Conservation (phyloP, 2,329 filamentous ascomycete species). For the Trichoderma gracile region DNA sequence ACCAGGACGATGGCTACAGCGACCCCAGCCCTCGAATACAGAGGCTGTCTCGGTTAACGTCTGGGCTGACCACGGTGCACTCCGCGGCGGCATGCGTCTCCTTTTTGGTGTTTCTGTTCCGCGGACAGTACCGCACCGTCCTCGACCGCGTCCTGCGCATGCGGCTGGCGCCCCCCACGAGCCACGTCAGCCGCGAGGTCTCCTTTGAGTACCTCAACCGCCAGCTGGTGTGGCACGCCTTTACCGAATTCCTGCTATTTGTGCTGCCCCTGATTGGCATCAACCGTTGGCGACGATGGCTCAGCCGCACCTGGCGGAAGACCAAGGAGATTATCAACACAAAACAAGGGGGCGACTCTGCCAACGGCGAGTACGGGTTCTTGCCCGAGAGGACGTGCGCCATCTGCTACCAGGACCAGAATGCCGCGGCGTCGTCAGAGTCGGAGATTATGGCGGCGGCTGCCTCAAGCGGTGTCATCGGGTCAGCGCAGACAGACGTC, state of each 20-base stretch:
- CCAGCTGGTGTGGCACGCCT: conserved; percentile 98
- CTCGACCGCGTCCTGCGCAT: conserved; percentile 83
- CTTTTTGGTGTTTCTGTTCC: conserved; percentile 87
- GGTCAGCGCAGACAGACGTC: conserved; percentile 86
- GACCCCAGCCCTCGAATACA: conserved; percentile 53
- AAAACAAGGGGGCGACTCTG: conserved; percentile 50
- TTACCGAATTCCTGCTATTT: conserved; percentile 97
- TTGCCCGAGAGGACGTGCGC: conserved; percentile 92
- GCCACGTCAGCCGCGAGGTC: conserved; percentile 84
- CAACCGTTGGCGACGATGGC: conserved; percentile 86
- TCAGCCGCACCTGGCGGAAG: conserved; percentile 83
- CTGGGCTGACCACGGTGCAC: conserved; percentile 69
- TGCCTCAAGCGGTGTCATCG: conserved; percentile 74
- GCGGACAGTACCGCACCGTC: conserved; percentile 87
- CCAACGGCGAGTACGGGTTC: conserved; percentile 76
- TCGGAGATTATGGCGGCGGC: conserved; percentile 72
- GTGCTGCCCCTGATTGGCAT: conserved; percentile 96
- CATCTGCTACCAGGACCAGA: conserved; percentile 95
- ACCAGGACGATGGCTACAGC: conserved; percentile 74
- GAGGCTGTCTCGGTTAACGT: conserved; percentile 68
- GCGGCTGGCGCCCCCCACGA: conserved; percentile 80
- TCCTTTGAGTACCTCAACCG: conserved; percentile 97
- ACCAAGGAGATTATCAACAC: conserved; percentile 65
- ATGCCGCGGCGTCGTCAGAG: conserved; percentile 68
- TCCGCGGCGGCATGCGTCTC: conserved; percentile 79